Base-by-base conservation (phyloP, 2,329 filamentous ascomycete genomes). In the Aspergillus pseudotamarii region DNA sequence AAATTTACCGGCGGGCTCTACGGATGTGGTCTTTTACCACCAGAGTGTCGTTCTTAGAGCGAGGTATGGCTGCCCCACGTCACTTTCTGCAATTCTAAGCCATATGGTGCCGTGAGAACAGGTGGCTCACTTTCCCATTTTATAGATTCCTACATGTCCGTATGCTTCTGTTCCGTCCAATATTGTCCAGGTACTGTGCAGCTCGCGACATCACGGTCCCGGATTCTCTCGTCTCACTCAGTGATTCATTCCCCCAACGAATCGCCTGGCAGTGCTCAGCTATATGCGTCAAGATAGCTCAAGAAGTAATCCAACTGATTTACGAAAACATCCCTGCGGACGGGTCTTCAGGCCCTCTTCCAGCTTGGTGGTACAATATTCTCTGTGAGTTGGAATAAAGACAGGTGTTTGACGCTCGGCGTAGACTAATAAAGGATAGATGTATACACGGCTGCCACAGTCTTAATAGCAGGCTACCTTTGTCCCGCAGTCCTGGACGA, bases 351-450 rank as follows among this genome's bases (percentile, higher is more conserved):
- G 75, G 74, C 0, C 72, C 70, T 0, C 64, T 77, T 43, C 75
- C 76, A 8, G 74, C 75, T 1, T 78, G 76, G 75, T 78, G 76
- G 75, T 78, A 77, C 55, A 75, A 76, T 4, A 75, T 77, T 26
- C 69, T 78, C 2, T 78, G 73, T 76, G 53, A 61, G 73, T 63
- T 3, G 14, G 4, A 19, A 12, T 4, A 8, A 2, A 5, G 16
- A 12, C 14, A 36, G 0, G 48, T 30, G 11, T 16, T 23, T 4
- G 2, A 46, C 12, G 9, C 6, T 5, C 14, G 3, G 12, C 26
- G 1, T 12, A 45, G 32, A 19, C 66, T 72, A 21, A 71, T 51
- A 11, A n/a, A 2, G 2, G 2, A 1, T 50, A 76, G 73, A 78
- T 41, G 68, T 77, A 9, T 77, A 78, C 62, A 75, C 74, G 1